Conservation (phyloP, 331 rosid species). For the Dryas integrifolia region DNA sequence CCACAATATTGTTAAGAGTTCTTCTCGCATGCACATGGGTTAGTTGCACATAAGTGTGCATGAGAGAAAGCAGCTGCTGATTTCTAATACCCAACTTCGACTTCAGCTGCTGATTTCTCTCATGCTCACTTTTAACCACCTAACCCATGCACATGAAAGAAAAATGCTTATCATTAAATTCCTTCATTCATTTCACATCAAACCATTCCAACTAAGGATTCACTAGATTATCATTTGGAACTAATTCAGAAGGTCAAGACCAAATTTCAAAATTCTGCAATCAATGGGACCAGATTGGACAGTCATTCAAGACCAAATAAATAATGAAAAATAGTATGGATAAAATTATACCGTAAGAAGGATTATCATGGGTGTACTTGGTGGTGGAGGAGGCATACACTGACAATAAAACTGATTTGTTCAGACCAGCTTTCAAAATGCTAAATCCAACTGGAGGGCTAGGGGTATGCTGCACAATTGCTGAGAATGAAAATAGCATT, state of each 20-base stretch:
- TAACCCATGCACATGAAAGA: background rate
- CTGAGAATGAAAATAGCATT: conserved; percentile 91
- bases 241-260: background rate
- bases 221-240: background rate
- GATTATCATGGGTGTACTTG: conserved; percentile 45
- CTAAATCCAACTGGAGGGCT: conserved; percentile 86
- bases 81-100: conserved; percentile 5
- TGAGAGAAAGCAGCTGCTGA: conserved; percentile 1
- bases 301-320: conserved; percentile 13
- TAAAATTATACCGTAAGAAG: conserved; percentile 66
- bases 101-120: background rate
- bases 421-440: conserved; percentile 93
- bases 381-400: conserved; percentile 75
- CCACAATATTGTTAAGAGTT: background rate
- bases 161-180: background rate
- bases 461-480: conserved; percentile 88
- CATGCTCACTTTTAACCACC: background rate
- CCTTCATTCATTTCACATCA: background rate
- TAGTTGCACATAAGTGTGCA: background rate
- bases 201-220: background rate
- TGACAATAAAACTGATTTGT: conserved; percentile 84
- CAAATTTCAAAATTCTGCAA: background rate
- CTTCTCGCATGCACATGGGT: background rate
- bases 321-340: conserved; percentile 8
- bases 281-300: background rate